phyloP scores from a whole-genome alignment of 768 basidiomycete genomes.

The Boletus barrowsii region DNA sequence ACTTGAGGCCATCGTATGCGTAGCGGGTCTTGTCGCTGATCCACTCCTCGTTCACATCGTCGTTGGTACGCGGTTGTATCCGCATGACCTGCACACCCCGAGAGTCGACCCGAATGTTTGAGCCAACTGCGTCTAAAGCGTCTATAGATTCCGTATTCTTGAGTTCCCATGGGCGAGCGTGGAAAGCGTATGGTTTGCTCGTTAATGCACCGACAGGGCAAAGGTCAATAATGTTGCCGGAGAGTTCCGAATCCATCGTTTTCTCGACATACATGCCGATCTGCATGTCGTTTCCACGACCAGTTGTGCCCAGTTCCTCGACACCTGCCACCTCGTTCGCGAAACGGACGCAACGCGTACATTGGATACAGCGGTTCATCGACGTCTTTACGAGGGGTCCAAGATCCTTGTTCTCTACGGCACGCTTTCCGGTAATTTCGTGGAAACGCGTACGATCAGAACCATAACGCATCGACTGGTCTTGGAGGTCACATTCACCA shows the following conservation, averaged over 20 bases:
- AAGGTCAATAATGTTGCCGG: conserved; percentile 94
- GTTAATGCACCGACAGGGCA: conserved; percentile 98
- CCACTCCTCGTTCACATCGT: conserved; percentile 99
- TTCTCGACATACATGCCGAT: conserved; percentile 99
- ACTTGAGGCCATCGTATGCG: conserved; percentile 91
- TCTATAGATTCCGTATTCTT: conserved; percentile 98
- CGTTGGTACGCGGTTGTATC: conserved; percentile 92
- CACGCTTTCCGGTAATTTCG: conserved; percentile 96
- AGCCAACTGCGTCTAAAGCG: conserved; percentile 92
- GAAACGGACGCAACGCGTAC: conserved; percentile 97
- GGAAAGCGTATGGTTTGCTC: conserved; percentile 97
- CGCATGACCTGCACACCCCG: conserved; percentile 97
- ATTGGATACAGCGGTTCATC: conserved; percentile 99
- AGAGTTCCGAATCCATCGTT: conserved; percentile 95
- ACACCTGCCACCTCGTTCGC: conserved; percentile 99
- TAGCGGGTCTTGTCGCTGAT: conserved; percentile 99
- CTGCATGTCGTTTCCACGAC: conserved; percentile 96
- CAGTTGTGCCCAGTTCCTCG: conserved; percentile 94
- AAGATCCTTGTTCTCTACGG: conserved; percentile 96
- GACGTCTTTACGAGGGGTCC: conserved; percentile 98
- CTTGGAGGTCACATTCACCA: conserved; percentile 97
- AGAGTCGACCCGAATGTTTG: conserved; percentile 95
- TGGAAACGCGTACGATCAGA: conserved; percentile 97
- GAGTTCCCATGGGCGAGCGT: conserved; percentile 96
- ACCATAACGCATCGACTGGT: conserved; percentile 99